Conservation (phyloP, 2,329 filamentous ascomycete genomes). For the Tolypocladium guangdongense region DNA sequence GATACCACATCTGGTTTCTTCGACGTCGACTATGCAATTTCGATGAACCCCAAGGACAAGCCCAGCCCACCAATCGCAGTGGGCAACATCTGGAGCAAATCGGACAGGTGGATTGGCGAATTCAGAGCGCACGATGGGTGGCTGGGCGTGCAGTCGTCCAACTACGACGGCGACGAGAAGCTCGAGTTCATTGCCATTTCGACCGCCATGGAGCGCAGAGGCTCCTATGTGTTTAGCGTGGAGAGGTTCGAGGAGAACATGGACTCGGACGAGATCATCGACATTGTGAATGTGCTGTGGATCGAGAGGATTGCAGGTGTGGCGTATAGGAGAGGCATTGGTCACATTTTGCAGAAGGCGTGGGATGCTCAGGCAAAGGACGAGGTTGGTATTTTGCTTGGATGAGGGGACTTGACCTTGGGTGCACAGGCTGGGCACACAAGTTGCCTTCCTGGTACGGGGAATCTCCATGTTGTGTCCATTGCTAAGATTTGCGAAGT, state of each 20-base stretch:
- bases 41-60: constrained; percentile 22
- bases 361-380: constrained; percentile 30
- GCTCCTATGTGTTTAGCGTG: constrained; percentile 26
- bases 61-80: constrained; percentile 29
- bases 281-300: constrained; percentile 36
- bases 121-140: constrained; percentile 34
- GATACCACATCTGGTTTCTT: constrained; percentile 26
- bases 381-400: constrained; percentile 29
- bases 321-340: constrained; percentile 29
- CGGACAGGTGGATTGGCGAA: constrained; percentile 27
- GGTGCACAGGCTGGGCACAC: not conserved
- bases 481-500: not conserved
- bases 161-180: constrained; percentile 32
- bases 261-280: constrained; percentile 29
- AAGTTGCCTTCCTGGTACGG: not conserved
- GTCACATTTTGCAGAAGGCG: constrained; percentile 27
- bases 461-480: too few species aligned
- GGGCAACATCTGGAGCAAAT: constrained; percentile 28
- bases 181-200: constrained; percentile 34
- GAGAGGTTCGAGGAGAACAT: constrained; percentile 29
- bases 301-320: constrained; percentile 33
- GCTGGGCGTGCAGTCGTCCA: constrained; percentile 34
- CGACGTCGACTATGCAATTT: constrained; percentile 28
- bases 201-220: constrained; percentile 28
- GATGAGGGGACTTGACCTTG: constrained; percentile 12